phyloP scores from a whole-genome alignment of 2,329 filamentous ascomycete species.

The Pseudocercospora vitis region DNA sequence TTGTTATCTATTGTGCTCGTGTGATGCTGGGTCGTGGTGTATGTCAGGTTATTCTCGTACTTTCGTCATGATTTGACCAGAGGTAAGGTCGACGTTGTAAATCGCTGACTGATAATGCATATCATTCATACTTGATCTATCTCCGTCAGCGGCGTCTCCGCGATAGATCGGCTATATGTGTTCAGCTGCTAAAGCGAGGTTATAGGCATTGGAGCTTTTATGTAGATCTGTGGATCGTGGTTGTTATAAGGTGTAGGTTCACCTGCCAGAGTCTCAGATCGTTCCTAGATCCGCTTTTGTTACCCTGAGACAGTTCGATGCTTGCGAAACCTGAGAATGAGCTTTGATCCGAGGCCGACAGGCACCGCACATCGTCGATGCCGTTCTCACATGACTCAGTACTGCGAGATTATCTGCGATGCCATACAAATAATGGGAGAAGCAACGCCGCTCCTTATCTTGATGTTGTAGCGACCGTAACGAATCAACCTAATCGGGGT shows the following conservation, averaged over 20 bases:
- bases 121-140: not conserved
- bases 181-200: no score
- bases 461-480: no score
- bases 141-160: not conserved
- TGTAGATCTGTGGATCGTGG: not conserved
- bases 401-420: not conserved
- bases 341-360: not conserved
- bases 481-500: no score
- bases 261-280: not conserved
- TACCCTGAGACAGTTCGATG: not conserved
- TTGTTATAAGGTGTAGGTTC: slow-evolving; percentile 4
- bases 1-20: not conserved
- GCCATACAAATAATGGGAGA: not conserved
- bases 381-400: not conserved
- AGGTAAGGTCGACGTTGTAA: no score
- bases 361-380: slow-evolving; percentile 6
- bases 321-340: not conserved
- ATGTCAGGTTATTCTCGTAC: not conserved
- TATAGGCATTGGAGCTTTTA: not conserved
- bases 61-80: no score
- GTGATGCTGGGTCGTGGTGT: not conserved
- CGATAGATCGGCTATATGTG: no score
- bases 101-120: no score
- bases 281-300: slow-evolving; percentile 1
- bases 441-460: no score